Conservation (phyloP, 495 filamentous ascomycete genomes). For the Aspergillus carlsbadensis region DNA sequence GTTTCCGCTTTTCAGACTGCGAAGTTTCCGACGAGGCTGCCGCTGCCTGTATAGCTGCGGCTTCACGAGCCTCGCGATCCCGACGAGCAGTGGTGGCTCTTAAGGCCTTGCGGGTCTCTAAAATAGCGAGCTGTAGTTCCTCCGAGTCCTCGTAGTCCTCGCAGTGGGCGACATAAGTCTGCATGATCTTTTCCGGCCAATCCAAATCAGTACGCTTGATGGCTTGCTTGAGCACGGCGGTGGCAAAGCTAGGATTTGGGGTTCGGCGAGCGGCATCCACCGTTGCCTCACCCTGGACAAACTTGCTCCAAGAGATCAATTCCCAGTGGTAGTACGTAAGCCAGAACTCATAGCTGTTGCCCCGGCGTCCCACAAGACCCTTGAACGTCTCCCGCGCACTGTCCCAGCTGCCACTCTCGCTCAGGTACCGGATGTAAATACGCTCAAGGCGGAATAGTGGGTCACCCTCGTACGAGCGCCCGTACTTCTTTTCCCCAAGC, state of each 20-base stretch:
- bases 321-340: constrained; percentile 88
- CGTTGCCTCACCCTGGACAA: constrained; percentile 48
- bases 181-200: constrained; percentile 87
- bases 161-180: constrained; percentile 79
- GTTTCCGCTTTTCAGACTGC: constrained; percentile 66
- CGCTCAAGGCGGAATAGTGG: constrained; percentile 83
- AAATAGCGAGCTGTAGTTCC: constrained; percentile 66
- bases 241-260: constrained; percentile 63
- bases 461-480: constrained; percentile 76
- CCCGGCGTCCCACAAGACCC: constrained; percentile 62
- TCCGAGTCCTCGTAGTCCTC: constrained; percentile 79
- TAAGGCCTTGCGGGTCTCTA: constrained; percentile 65
- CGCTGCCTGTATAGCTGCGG: constrained; percentile 45
- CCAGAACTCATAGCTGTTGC: constrained; percentile 89
- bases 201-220: constrained; percentile 71
- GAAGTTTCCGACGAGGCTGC: constrained; percentile 22
- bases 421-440: constrained; percentile 87
- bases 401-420: constrained; percentile 67
- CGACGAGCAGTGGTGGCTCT: constrained; percentile 63
- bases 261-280: constrained; percentile 45
- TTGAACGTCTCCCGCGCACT: constrained; percentile 73
- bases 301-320: constrained; percentile 66
- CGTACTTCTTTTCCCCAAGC: constrained; percentile 73
- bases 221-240: constrained; percentile 70
- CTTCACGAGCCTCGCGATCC: constrained; percentile 61